Evolutionary conservation across 345 rosid species (phyloP), one percentile per base, ranked within the genome.

Genomic region (Sisymbrium irio): DNA sequence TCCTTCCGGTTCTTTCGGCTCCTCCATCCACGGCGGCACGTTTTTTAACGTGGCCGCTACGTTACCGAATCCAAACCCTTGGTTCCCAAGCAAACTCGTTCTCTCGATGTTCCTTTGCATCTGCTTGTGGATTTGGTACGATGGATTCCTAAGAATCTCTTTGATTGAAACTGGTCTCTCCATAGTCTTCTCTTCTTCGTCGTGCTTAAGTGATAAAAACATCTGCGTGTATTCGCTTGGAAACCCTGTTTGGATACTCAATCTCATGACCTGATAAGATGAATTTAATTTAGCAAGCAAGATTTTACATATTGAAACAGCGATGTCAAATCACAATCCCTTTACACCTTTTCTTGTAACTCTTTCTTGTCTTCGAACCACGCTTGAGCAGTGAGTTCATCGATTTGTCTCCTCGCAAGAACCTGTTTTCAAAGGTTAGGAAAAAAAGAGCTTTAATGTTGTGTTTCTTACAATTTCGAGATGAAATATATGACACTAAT

Each of bases 1-100:
- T 55, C 88, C 85, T 63, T 86, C 89, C 0, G 81, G 72, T 15
- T 83, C 67, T 82, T 84, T 87, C 1, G 78, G 57, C 66, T 87
- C 95, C 69, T 87, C 89, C 6, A 6, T 41, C 74, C 90, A 97
- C 6, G 97, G 87, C 5, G 83, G 83, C 6, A 75, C 44, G 63
- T 91, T 89, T 65, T 87, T 90, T 3, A 65, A 67, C 4, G 96
- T 87, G 2, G 89, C 96, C 1, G 20, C 46, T 76, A 86, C 35
- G 85, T 87, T 80, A 25, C 97, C 98, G 2, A 89, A 94, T 50
- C 97, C 97, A 7, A 76, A 78, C 2, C 93, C 85, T 19, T 81
- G 80, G 20, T 77, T 83, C 54, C 86, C 88, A 0, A 87, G 71
- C 63, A 72, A 74, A 46, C 81, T 65, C 4, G 58, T 65, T 74